These are phyloP conservation scores for Murraya paniculata DNA, from an alignment of 345 rosid species.

Conservation along the genomic window DNA sequence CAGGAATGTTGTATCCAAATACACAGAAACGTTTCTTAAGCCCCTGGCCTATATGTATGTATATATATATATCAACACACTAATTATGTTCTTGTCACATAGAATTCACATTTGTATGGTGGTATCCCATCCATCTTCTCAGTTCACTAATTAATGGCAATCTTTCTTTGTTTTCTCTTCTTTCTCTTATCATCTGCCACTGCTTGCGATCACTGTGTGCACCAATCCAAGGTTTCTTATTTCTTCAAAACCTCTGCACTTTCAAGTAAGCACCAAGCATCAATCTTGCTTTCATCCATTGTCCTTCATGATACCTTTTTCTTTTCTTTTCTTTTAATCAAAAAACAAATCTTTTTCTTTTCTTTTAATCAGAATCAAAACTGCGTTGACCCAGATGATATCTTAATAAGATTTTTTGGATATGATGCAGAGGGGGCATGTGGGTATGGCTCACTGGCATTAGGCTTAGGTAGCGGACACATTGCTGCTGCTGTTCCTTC, in stretches of 20 bases:
- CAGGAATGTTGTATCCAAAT: background rate
- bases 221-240: constrained; percentile 61
- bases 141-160: constrained; percentile 21
- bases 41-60: background rate
- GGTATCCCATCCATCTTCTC: background rate
- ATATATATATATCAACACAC: background rate
- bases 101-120: background rate
- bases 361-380: background rate
- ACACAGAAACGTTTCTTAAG: background rate
- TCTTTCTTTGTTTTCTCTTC: constrained; percentile 33
- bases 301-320: background rate
- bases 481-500: constrained; percentile 72
- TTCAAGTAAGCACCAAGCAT: constrained; percentile 37
- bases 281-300: background rate
- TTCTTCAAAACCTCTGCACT: constrained; percentile 65
- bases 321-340: background rate
- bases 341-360: background rate
- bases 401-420: constrained; percentile 16
- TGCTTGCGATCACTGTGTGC: constrained; percentile 85
- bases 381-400: constrained; percentile 21
- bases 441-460: constrained; percentile 74
- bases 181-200: constrained; percentile 41
- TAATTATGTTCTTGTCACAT: constrained; percentile 1
- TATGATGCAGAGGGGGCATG: constrained; percentile 79
- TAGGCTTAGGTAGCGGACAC: constrained; percentile 56